These are phyloP conservation scores for Aspergillus sergii DNA, from an alignment of 2,329 filamentous ascomycete genomes.

Conservation along the genomic window DNA sequence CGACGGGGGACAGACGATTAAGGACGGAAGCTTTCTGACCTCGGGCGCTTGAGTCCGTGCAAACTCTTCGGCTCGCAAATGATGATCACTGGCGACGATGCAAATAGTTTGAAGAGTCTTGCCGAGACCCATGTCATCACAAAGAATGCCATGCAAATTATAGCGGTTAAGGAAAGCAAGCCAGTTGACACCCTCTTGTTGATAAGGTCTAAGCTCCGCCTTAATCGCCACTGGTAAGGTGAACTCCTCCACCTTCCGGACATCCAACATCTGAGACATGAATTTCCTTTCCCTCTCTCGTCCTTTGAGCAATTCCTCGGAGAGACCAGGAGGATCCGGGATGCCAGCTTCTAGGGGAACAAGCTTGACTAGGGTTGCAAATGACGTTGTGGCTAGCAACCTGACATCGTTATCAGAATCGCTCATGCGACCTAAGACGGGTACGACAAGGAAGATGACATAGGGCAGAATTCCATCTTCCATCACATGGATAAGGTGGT, in stretches of 20 bases:
- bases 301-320: conserved; percentile 82
- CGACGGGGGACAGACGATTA: conserved; percentile 95
- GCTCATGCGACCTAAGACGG: conserved; percentile 95
- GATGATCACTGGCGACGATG: conserved; percentile 97
- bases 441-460: conserved; percentile 97
- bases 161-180: conserved; percentile 97
- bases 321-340: conserved; percentile 90
- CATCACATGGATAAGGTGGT: conserved; percentile 98
- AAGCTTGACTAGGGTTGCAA: conserved; percentile 94
- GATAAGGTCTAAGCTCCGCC: conserved; percentile 92
- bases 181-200: conserved; percentile 99
- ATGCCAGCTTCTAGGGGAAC: conserved; percentile 97
- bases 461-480: conserved; percentile 94
- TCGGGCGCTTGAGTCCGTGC: conserved; percentile 79
- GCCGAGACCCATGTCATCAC: conserved; percentile 97
- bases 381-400: conserved; percentile 91
- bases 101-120: conserved; percentile 97
- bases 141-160: conserved; percentile 95
- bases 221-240: conserved; percentile 95
- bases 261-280: conserved; percentile 92
- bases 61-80: conserved; percentile 88
- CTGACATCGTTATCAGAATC: conserved; percentile 96
- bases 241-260: conserved; percentile 95
- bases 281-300: conserved; percentile 94
- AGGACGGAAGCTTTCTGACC: conserved; percentile 76